Percentiles rank a stretch among this genome's conserved stretches.
phyloP scores from a whole-genome alignment of 1,139 yeast species.

The Kodamaea alishanica region DNA sequence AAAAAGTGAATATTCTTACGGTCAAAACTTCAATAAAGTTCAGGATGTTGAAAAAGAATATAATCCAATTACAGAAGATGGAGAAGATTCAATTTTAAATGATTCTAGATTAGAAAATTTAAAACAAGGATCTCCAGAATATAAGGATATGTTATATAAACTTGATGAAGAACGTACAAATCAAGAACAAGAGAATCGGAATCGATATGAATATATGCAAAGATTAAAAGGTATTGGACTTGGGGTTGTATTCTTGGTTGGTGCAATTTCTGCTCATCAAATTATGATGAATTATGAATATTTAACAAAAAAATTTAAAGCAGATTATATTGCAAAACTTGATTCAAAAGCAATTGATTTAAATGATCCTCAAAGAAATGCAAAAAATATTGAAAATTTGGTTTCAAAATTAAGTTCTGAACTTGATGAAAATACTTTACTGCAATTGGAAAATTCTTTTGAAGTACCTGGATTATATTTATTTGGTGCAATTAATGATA shows the following conservation, averaged over 20 bases:
- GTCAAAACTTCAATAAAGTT: conserved; percentile 20
- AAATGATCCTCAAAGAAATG: conserved; percentile 28
- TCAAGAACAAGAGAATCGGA: conserved; percentile 21
- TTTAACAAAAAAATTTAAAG: conserved; percentile 25
- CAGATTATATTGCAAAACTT: conserved; percentile 29
- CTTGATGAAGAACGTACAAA: conserved; percentile 28
- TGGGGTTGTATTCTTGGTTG: conserved; percentile 32
- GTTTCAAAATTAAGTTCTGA: conserved; percentile 28
- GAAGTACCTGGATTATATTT: conserved; percentile 35
- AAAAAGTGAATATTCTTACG: conserved; percentile 35
- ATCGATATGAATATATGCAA: conserved; percentile 29
- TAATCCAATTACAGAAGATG: conserved; percentile 10
- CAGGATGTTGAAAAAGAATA: conserved; percentile 18
- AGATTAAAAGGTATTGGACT: conserved; percentile 33
- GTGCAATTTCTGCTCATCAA: conserved; percentile 37
- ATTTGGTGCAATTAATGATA: conserved; percentile 31
- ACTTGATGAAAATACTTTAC: conserved; percentile 32
- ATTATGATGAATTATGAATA: conserved; percentile 41
- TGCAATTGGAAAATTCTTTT: conserved; percentile 24
- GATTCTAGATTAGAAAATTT: conserved; percentile 35
- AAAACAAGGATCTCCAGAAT: conserved; percentile 36
- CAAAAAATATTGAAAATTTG: conserved; percentile 23
- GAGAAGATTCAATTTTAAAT: conserved; percentile 17
- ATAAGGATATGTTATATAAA: conserved; percentile 29
- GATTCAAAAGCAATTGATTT: conserved; percentile 26